Evolutionary conservation across 805 yeast species (phyloP).

Genomic region (Metschnikowia similis): DNA sequence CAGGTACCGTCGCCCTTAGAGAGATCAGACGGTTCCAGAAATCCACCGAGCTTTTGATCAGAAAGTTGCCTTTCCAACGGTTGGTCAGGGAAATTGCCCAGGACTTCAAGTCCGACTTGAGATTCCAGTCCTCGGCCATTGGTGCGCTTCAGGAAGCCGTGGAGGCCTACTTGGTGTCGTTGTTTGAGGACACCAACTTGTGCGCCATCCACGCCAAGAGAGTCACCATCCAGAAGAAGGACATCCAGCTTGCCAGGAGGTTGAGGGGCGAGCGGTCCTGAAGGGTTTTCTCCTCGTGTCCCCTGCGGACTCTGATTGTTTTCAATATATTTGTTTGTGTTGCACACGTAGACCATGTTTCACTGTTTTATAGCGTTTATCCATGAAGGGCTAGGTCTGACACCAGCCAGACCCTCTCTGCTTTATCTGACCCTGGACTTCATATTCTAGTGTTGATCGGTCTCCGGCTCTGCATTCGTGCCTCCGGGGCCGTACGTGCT

Average conservation of each 20-base stretch:
- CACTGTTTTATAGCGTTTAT: background rate
- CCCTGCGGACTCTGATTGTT: conserved; percentile 1
- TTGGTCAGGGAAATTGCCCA: conserved; percentile 46
- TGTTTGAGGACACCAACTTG: conserved; percentile 45
- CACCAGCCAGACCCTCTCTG: too few relatives aligned
- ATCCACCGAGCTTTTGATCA: conserved; percentile 42
- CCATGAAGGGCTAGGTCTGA: background rate
- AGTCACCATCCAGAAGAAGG: conserved; percentile 42
- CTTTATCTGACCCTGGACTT: background rate
- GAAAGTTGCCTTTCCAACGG: conserved; percentile 46
- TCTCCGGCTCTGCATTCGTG: background rate
- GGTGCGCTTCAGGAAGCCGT: conserved; percentile 47
- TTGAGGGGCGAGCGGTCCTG: conserved; percentile 45
- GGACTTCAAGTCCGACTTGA: conserved; percentile 43
- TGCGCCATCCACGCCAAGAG: conserved; percentile 29
- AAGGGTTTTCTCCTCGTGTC: background rate
- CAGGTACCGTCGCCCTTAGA: conserved; percentile 47
- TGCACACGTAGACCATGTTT: background rate
- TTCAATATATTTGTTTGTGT: background rate
- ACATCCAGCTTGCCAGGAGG: conserved; percentile 46
- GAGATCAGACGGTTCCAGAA: conserved; percentile 46
- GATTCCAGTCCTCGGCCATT: conserved; percentile 44
- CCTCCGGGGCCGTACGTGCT: background rate
- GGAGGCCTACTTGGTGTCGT: conserved; percentile 44
- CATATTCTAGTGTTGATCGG: background rate